Percentiles rank a stretch among this genome's conserved stretches.
Evolutionary conservation across 805 yeast genomes (phyloP).

Genomic region (Myxozyma nipponensis): DNA sequence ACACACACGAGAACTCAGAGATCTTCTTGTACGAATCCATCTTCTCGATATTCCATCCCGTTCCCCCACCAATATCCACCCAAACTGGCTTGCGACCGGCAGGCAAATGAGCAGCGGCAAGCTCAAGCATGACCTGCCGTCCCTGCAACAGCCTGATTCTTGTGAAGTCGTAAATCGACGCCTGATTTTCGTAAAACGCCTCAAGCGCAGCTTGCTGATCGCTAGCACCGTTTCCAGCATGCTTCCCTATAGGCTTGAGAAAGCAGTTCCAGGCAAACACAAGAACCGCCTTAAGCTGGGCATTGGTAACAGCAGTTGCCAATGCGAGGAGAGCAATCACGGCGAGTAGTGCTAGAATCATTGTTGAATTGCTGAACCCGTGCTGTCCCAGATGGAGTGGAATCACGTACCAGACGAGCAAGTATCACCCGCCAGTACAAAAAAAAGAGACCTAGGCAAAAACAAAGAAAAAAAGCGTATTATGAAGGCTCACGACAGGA

Average conservation of each 20-base stretch:
- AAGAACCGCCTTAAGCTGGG: conserved; percentile 15
- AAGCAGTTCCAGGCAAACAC: conserved; percentile 52
- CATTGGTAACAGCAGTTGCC: conserved; percentile 7
- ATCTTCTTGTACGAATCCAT: conserved; percentile 50
- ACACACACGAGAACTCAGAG: conserved; percentile 60
- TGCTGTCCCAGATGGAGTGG: no score
- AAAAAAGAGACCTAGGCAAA: no score
- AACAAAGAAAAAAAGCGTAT: no score
- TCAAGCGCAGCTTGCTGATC: conserved; percentile 63
- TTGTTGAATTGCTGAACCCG: no score
- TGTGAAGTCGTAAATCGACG: conserved; percentile 70
- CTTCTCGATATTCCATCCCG: conserved; percentile 75
- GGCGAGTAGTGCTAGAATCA: background rate
- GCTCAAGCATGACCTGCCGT: conserved; percentile 50
- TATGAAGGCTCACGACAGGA: no score
- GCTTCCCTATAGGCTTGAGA: conserved; percentile 51
- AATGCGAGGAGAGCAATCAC: conserved; percentile 11
- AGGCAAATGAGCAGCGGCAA: conserved; percentile 10
- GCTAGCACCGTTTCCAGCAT: conserved; percentile 28
- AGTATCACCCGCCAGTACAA: no score
- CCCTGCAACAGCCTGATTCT: conserved; percentile 66
- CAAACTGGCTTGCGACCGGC: conserved; percentile 49
- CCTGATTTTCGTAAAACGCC: conserved; percentile 70
- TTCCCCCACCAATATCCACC: conserved; percentile 85
- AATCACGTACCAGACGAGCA: no score